Base-by-base conservation (phyloP, 139 green algal genomes). In the Auxenochlorella protothecoides region DNA sequence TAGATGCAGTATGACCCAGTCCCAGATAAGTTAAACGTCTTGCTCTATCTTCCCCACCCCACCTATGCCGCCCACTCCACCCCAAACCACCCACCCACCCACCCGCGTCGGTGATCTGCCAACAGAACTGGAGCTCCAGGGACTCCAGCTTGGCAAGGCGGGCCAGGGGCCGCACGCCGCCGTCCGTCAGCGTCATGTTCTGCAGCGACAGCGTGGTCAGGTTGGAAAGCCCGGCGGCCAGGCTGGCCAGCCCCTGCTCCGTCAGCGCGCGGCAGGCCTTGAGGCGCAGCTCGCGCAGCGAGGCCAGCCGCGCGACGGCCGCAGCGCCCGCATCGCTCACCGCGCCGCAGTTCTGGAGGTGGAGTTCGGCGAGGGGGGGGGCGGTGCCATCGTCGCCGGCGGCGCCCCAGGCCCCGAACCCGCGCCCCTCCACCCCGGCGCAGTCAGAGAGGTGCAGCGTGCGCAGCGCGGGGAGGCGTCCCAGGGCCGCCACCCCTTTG, bases 81-180 rank as follows among this genome's bases (percentile, higher is more conserved):
- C 13, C 2, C 13, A 44, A 44, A 44, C 27, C 27, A 44, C 27
- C 27, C 27, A 44, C 27, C 27, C 27, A 56, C 72, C 10, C 6
- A 77, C 73, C 73, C 55, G 55, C 62, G 67, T 81, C 76, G 16
- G 72, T 78, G 55, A 85, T 52, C 9, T 76, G 54, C 78, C 80
- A 86, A 64, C 74, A 85, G 65, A 83, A 84, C 63, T 79, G 72
- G 6, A 86, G 54, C 60, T 86, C 80, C 55, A 87, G 72, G 9
- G 73, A 69, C 44, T 68, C 44, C 68, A 87, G 69, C 52, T 15
- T 27, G 14, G 11, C 3, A 66, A 87, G 65, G 11, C 12, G 6
- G 0, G 71, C 76, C 52, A 81, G 53, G n/a, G 54, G 12, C 15
- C 11, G 6, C 59, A 87, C 59, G 11, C 74, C 82, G 7, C 27